Base-by-base conservation (phyloP, 805 yeast species). In the Hanseniaspora taiwanica region DNA sequence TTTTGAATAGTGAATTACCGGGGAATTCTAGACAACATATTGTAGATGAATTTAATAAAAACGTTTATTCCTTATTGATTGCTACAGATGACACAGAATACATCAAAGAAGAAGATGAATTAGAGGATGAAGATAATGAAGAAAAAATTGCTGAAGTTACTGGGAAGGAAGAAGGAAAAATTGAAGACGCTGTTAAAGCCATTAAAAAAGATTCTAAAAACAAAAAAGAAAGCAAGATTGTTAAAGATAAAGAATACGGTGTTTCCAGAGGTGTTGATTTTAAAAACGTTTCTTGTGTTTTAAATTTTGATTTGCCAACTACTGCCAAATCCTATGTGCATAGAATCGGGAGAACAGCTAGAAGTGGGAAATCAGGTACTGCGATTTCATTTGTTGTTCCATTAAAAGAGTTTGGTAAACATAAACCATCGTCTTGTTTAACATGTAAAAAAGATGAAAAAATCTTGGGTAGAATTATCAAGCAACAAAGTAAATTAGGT, bases 211-310 rank as follows among this genome's bases (percentile, higher is more conserved):
- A 55, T 17, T 35, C 35, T 9, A 50, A 53, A 48, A 54, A 52
- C 38, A 53, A 46, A 45, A 57, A 58, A 44, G 51, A 53, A 20
- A 21, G 40, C 8, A 48, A 48, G 38, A 46, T 53, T 4, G 65
- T 63, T 42, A 67, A 71, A 43, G 86, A 80, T 52, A 69, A 66
- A 45, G 97, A 91, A 51, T 91, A 81, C 55, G 94, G 96, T 47
- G 96, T 87, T 33, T 81, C 96, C 20, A 75, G 98, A 60, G 98
- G 98, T 54, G 93, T 91, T 31, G 98, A 91, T 62, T 91, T 91
- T 68, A 78, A 74, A 52, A 89, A 91, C 52, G 97, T 91, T 44
- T 91, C 96, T 7, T 91, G 97, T 64, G 98, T 91, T 6, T 66
- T 91, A 48, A 91, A 91, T 62, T 91, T 91, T 58, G 98, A 91